These are phyloP conservation scores for Plasmodium gallinaceum DNA, from an alignment of 169 alveolate genomes.

Conservation along the genomic window DNA sequence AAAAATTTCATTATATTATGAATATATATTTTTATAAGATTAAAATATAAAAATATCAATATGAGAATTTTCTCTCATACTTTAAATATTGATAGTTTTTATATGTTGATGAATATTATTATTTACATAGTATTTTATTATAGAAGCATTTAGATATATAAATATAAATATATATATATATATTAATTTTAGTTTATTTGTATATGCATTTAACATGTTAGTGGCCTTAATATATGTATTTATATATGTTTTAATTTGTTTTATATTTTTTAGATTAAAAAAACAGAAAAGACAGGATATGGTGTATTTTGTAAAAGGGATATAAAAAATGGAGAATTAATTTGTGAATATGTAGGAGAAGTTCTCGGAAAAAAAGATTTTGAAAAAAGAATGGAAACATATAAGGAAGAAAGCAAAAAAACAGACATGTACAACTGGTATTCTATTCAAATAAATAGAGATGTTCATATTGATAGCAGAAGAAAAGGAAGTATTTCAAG, in stretches of 20 bases:
- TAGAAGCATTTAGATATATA: not conserved
- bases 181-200: not conserved
- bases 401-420: slow-evolving; percentile 78
- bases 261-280: slow-evolving; percentile 32
- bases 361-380: slow-evolving; percentile 84
- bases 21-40: not conserved
- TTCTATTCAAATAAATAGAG: slow-evolving; percentile 88
- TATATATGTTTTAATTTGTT: not conserved
- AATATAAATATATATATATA: not conserved
- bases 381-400: slow-evolving; percentile 66
- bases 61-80: not conserved
- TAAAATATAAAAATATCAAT: not conserved
- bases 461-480: slow-evolving; percentile 96
- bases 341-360: slow-evolving; percentile 90
- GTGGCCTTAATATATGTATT: not conserved
- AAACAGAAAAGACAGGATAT: slow-evolving; percentile 84
- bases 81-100: not conserved
- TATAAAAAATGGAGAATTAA: slow-evolving; percentile 84
- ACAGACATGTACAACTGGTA: slow-evolving; percentile 88
- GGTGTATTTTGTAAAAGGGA: slow-evolving; percentile 86
- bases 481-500: slow-evolving; percentile 96
- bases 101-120: too few species aligned
- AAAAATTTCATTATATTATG: not conserved
- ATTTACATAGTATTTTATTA: not conserved
- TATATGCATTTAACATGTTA: not conserved